Conservation (phyloP, 2,329 filamentous ascomycete genomes). For the Dactylellina cionopaga region DNA sequence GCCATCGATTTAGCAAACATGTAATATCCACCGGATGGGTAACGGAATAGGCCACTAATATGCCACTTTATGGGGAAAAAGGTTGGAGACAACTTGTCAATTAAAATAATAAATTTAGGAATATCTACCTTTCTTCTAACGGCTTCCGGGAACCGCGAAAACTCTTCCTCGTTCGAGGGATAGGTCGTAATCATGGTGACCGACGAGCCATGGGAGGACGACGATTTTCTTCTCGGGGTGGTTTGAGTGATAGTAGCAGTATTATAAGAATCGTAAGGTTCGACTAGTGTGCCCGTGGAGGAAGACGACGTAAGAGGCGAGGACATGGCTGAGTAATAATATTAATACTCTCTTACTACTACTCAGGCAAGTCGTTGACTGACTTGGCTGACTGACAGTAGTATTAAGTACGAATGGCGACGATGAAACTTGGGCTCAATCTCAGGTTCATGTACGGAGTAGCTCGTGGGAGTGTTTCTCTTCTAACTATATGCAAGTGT, state of each 20-base stretch:
- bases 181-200: slow-evolving; percentile 53
- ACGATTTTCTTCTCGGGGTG: slow-evolving; percentile 45
- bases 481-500: slow-evolving; percentile 46
- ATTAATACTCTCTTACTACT: no score
- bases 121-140: slow-evolving; percentile 69
- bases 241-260: no score
- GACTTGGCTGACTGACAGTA: no score
- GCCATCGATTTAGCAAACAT: slow-evolving; percentile 39
- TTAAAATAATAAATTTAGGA: slow-evolving; percentile 46
- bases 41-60: no score
- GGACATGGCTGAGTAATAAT: slow-evolving; percentile 47
- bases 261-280: slow-evolving; percentile 49
- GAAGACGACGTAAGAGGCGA: slow-evolving; percentile 50
- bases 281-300: slow-evolving; percentile 50
- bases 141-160: slow-evolving; percentile 67
- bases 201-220: slow-evolving; percentile 51
- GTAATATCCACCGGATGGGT: no score
- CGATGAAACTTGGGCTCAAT: slow-evolving; percentile 39
- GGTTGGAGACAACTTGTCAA: slow-evolving; percentile 37
- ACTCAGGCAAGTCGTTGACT: no score
- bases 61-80: slow-evolving; percentile 31
- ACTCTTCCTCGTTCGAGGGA: slow-evolving; percentile 59
- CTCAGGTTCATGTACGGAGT: slow-evolving; percentile 46
- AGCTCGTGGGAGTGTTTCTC: neutral
- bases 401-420: slow-evolving; percentile 35